Evolutionary conservation across 257 asterid genomes (phyloP).

Genomic region (Pogostemon cablin): DNA sequence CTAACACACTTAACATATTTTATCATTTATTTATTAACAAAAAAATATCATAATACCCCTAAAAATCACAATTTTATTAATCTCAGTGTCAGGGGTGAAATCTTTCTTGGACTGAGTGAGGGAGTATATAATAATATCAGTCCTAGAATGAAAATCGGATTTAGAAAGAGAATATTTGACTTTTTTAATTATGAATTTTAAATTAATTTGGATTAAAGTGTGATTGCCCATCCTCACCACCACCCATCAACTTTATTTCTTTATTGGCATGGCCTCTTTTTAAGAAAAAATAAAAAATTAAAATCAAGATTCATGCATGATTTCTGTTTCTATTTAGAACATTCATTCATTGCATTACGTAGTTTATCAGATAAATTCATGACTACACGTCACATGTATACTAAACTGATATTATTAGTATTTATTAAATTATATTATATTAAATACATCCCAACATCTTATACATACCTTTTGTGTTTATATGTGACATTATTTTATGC

Average conservation of each 20-base stretch:
- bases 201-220: not conserved
- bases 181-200: not conserved
- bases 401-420: too few relatives aligned
- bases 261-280: not conserved
- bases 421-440: too few relatives aligned
- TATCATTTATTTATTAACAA: too few relatives aligned
- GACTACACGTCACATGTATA: not conserved
- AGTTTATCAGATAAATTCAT: not conserved
- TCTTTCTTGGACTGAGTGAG: too few relatives aligned
- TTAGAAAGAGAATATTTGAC: not conserved
- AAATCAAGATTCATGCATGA: conserved; percentile 21
- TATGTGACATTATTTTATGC: too few relatives aligned
- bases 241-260: not conserved
- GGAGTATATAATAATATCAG: too few relatives aligned
- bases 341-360: not conserved
- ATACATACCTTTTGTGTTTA: too few relatives aligned
- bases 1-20: too few relatives aligned
- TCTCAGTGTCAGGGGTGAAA: too few relatives aligned
- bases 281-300: not conserved
- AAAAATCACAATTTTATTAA: too few relatives aligned
- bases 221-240: conserved; percentile 6
- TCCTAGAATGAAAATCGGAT: not conserved
- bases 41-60: too few relatives aligned
- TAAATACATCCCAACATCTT: too few relatives aligned
- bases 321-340: not conserved